Evolutionary conservation across 192 early-diverging fungal genomes (phyloP), one percentile per base, ranked within the genome.

Genomic region (Coemansia sp.): DNA sequence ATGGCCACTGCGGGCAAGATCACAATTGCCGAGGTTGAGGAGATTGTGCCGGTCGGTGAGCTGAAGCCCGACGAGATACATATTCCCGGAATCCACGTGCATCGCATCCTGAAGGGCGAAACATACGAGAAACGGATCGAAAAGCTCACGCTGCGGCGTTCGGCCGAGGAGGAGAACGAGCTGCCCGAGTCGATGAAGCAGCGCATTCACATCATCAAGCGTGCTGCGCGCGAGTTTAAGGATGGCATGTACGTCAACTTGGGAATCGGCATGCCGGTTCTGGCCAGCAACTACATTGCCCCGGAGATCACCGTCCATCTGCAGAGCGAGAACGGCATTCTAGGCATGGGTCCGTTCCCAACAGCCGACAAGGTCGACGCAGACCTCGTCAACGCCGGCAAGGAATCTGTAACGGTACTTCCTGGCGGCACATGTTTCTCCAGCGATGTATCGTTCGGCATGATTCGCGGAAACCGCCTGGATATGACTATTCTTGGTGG

Each of bases 321-420:
- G 55, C 89, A 91, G 71, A 79, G 72, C 55, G 89, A 91, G 61
- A 91, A 91, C 73, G 89, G 89, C 44, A 85, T 91, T 41, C 64
- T 91, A 2, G 87, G 86, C 23, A 79, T 89, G 57, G 84, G 84
- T 17, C 89, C 89, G 15, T 88, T 85, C 81, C 89, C 87, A 20
- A 78, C 70, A 46, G 77, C 80, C 44, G 85, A 84, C 35, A 67
- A 85, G 42, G 81, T 87, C 38, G 87, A 91, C 31, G 75, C 89
- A 10, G 89, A 91, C 65, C 55, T 91, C 51, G 85, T 91, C 44
- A 91, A 91, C 42, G 89, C 88, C 23, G 87, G 85, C 40, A 90
- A 90, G 73, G 88, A 90, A 58, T 87, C 88, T 7, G 81, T 87
- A 17, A 90, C 86, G 0, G 73, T 85, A 10, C 64, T 86, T 3